Base-by-base conservation (phyloP, 768 basidiomycete genomes). In the Serendipita sp. region DNA sequence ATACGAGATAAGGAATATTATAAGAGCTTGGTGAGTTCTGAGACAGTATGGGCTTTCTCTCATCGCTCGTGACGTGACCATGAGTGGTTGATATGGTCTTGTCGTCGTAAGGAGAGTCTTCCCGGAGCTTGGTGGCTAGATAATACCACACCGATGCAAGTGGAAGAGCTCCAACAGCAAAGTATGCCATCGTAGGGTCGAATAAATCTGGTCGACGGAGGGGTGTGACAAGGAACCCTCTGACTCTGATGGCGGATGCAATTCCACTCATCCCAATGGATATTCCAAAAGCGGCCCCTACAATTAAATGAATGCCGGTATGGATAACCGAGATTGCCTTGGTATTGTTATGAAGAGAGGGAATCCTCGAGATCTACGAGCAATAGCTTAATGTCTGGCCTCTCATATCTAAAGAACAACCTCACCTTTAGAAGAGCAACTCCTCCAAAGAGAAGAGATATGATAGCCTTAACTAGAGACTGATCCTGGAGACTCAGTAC, bases 201-300 rank as follows among this genome's bases (percentile, higher is more conserved):
- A 82, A 84, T 24, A 77, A 75, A 14, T 66, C 64, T 7, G n/a
- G n/a, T 9, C 9, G 26, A 63, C 77, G 75, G 50, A 76, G 71
- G 4, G 81, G 81, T 24, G 82, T 74, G 31, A 78, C 67, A 20
- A 83, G 74, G 70, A 83, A 84, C 1, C 75, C 74, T 28, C 81
- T 66, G 41, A 84, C 79, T 51, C 77, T 76, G 14, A 68, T 66
- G 11, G 78, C 71, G 63, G 81, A 77, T 60, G 74, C 77, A 58
- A 84, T 74, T 64, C 79, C 78, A 28, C 81, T 81, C 26, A 85
- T 71, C 45, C 75, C 77, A 58, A 83, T 72, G 1, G 79, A 78
- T 44, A 82, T 70, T 0, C 79, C 79, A 65, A 84, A 84, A 58
- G 78, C 74, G 45, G 81, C 68, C 38, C 75, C 71, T 3, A 79